Percentiles rank a stretch among this genome's conserved stretches.
phyloP scores from a whole-genome alignment of 208 protist species.

The Leishmania mexicana region DNA sequence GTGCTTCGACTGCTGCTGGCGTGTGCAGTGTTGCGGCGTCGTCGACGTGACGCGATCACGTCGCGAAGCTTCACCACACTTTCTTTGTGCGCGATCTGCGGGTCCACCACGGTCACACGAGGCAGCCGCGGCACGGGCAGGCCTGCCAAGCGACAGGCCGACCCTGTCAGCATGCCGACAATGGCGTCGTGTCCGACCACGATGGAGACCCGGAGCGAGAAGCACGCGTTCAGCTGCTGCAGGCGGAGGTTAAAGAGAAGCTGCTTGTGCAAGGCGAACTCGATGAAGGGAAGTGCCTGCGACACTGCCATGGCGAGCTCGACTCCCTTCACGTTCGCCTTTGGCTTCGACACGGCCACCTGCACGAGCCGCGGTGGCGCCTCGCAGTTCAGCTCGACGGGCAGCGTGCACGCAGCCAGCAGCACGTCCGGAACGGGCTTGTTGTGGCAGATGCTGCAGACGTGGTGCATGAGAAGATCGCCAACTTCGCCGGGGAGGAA shows the following conservation, averaged over 20 bases:
- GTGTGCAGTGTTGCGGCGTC: constrained; percentile 16
- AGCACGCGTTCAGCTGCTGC: constrained; percentile 84
- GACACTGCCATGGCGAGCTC: constrained; percentile 81
- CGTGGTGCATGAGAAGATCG: constrained; percentile 42
- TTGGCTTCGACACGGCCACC: constrained; percentile 68
- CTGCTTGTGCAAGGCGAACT: constrained; percentile 91
- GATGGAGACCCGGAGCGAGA: constrained; percentile 80
- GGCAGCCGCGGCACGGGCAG: constrained; percentile 71
- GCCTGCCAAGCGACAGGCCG: constrained; percentile 72
- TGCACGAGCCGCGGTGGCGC: constrained; percentile 76
- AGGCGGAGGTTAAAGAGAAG: constrained; percentile 88
- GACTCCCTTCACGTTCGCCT: constrained; percentile 69
- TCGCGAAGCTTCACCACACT: constrained; percentile 69
- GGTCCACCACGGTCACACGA: constrained; percentile 68
- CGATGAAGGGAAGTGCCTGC: constrained; percentile 88
- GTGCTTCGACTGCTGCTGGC: constrained; percentile 24
- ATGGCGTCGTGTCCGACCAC: constrained; percentile 71
- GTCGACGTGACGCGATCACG: constrained; percentile 50
- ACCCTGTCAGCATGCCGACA: constrained; percentile 79
- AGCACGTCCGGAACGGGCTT: constrained; percentile 81
- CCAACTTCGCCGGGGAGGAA: constrained; percentile 36
- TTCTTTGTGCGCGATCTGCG: constrained; percentile 54
- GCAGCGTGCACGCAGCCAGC: constrained; percentile 78
- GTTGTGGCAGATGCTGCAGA: constrained; percentile 73
- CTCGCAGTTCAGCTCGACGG: constrained; percentile 64